These are phyloP conservation scores for Suhomyces bribrorum DNA, from an alignment of 1,139 yeast genomes.

Conservation along the genomic window DNA sequence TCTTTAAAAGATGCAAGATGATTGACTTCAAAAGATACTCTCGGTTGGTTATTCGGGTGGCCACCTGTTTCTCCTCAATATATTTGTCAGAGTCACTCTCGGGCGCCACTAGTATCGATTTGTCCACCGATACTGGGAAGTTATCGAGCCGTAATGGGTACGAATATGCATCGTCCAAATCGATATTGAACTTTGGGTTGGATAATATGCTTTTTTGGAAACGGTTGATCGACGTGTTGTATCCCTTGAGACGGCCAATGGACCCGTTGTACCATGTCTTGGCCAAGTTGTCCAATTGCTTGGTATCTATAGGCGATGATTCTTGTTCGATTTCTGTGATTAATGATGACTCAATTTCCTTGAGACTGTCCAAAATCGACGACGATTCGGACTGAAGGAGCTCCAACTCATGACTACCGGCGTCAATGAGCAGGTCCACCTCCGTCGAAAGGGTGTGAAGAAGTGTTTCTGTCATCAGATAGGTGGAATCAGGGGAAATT, in stretches of 20 bases:
- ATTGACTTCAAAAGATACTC: constrained; percentile 43
- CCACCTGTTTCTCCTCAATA: background rate
- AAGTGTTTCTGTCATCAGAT: constrained; percentile 20
- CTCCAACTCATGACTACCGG: constrained; percentile 27
- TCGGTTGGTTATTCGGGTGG: constrained; percentile 25
- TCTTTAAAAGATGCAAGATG: constrained; percentile 42
- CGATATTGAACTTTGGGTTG: constrained; percentile 32
- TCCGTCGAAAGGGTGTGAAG: constrained; percentile 34
- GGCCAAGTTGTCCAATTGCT: constrained; percentile 12
- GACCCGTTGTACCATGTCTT: constrained; percentile 41
- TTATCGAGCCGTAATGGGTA: constrained; percentile 40
- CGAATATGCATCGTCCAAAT: constrained; percentile 47
- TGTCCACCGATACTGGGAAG: constrained; percentile 24
- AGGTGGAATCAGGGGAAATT: background rate
- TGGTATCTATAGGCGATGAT: background rate
- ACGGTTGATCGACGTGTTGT: constrained; percentile 40
- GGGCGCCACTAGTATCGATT: background rate
- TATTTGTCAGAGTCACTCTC: constrained; percentile 2
- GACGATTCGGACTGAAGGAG: constrained; percentile 28
- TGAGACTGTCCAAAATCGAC: constrained; percentile 28
- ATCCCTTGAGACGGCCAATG: constrained; percentile 35
- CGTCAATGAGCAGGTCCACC: constrained; percentile 22
- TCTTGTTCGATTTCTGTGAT: constrained; percentile 19
- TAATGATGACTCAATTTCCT: constrained; percentile 29
- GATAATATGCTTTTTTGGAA: constrained; percentile 39